Percentiles rank a stretch among this genome's conserved stretches.
These are phyloP conservation scores for Turnera subulata DNA, from an alignment of 345 rosid genomes.

Conservation along the genomic window DNA sequence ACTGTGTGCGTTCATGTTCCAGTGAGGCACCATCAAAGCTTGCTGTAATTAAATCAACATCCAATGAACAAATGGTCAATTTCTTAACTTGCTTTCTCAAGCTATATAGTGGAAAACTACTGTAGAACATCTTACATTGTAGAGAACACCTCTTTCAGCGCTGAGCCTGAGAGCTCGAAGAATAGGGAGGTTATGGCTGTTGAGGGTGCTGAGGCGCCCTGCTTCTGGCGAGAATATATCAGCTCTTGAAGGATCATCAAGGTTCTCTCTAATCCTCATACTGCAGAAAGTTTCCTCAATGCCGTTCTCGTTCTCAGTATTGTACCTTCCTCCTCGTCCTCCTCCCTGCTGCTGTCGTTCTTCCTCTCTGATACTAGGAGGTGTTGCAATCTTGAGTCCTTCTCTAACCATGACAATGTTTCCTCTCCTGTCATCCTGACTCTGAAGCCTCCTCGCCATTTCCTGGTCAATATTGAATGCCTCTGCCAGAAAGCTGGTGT, in stretches of 20 bases:
- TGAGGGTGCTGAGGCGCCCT: constrained; percentile 50
- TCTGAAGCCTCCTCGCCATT: constrained; percentile 46
- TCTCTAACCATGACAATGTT: constrained; percentile 53
- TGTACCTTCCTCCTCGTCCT: no score
- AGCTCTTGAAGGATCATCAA: constrained; percentile 52
- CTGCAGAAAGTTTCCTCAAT: constrained; percentile 72
- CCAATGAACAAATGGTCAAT: neutral
- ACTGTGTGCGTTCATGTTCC: constrained; percentile 57
- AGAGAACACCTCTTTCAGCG: constrained; percentile 47
- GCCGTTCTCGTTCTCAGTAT: constrained; percentile 44
- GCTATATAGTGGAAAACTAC: no score
- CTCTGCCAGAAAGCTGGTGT: constrained; percentile 47
- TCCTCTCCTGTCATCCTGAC: constrained; percentile 42
- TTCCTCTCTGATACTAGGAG: constrained; percentile 17
- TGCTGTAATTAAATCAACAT: constrained; percentile 32
- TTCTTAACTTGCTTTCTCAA: no score
- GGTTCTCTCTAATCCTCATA: constrained; percentile 55
- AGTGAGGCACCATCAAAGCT: constrained; percentile 58
- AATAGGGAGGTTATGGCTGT: constrained; percentile 63
- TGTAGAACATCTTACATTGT: constrained; percentile 27
- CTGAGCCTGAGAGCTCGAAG: constrained; percentile 50
- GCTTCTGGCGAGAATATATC: constrained; percentile 52
- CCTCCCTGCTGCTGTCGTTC: constrained; percentile 1
- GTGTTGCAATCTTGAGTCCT: constrained; percentile 36
- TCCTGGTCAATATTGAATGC: constrained; percentile 49